A percentile compares a stretch with the other conserved stretches of the same genome.
phyloP scores from a whole-genome alignment of 2,329 filamentous ascomycete species.

The Microcera coccophila region DNA sequence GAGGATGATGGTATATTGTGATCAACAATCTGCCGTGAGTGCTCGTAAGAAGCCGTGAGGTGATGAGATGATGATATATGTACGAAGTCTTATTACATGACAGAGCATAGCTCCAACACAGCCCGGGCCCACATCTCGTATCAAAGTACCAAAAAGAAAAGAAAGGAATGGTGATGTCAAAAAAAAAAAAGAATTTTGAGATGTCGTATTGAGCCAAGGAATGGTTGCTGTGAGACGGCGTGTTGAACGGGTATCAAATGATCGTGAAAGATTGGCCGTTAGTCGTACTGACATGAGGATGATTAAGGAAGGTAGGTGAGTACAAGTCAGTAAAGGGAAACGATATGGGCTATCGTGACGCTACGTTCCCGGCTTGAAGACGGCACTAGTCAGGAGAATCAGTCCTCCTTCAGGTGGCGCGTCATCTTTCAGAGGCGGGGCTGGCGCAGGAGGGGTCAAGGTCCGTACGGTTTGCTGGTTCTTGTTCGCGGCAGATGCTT shows the following conservation, averaged over 20 bases:
- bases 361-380: conserved; percentile 41
- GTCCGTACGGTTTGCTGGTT: conserved; percentile 21
- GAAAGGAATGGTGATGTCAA: too few relatives aligned
- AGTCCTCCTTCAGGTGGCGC: conserved; percentile 23
- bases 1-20: too few relatives aligned
- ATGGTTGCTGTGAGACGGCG: conserved; percentile 3
- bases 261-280: conserved; percentile 25
- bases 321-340: conserved; percentile 8
- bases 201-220: background rate
- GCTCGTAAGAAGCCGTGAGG: too few relatives aligned
- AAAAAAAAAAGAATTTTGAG: too few relatives aligned
- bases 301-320: background rate
- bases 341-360: background rate
- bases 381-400: conserved; percentile 48
- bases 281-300: conserved; percentile 15
- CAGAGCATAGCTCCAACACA: too few relatives aligned
- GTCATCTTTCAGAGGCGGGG: conserved; percentile 34
- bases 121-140: too few relatives aligned
- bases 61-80: too few relatives aligned
- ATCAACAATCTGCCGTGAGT: too few relatives aligned
- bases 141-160: too few relatives aligned
- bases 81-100: too few relatives aligned
- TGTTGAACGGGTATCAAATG: conserved; percentile 25
- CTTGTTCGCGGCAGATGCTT: conserved; percentile 18
- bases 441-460: conserved; percentile 33